Conservation (phyloP, 2,329 filamentous ascomycete genomes). For the Neopestalotiopsis sp. region DNA sequence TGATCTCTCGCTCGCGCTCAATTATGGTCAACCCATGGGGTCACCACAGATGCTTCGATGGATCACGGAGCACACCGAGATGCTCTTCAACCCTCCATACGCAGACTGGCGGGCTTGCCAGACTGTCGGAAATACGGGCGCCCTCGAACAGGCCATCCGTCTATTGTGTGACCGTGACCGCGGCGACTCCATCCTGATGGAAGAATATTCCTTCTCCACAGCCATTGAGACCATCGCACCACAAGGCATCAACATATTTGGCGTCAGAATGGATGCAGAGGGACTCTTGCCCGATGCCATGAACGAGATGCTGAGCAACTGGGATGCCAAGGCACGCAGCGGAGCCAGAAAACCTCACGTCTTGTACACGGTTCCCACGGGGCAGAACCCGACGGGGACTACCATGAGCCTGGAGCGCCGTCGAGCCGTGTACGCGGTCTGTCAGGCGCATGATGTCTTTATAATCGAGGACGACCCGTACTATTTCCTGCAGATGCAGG, state of each 20-base stretch:
- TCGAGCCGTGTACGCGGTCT: slow-evolving; percentile 75
- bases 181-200: slow-evolving; percentile 80
- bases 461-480: slow-evolving; percentile 95
- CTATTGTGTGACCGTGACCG: slow-evolving; percentile 76
- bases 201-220: slow-evolving; percentile 90
- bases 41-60: slow-evolving; percentile 87
- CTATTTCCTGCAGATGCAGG: slow-evolving; percentile 90
- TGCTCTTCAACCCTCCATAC: slow-evolving; percentile 88
- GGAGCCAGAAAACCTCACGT: slow-evolving; percentile 56
- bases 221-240: slow-evolving; percentile 64
- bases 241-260: slow-evolving; percentile 57
- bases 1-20: slow-evolving; percentile 87
- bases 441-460: slow-evolving; percentile 82
- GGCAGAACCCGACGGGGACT: slow-evolving; percentile 90
- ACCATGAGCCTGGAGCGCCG: slow-evolving; percentile 75
- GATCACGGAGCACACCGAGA: slow-evolving; percentile 93
- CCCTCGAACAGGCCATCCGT: slow-evolving; percentile 82
- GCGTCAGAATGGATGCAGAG: slow-evolving; percentile 57
- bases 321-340: slow-evolving; percentile 50
- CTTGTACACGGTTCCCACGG: slow-evolving; percentile 70
- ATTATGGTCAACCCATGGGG: slow-evolving; percentile 89
- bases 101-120: slow-evolving; percentile 87
- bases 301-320: slow-evolving; percentile 55
- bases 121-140: slow-evolving; percentile 84
- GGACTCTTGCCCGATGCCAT: slow-evolving; percentile 58